These are phyloP conservation scores for Suillus fuscotomentosus DNA, from an alignment of 768 basidiomycete species.

Conservation along the genomic window DNA sequence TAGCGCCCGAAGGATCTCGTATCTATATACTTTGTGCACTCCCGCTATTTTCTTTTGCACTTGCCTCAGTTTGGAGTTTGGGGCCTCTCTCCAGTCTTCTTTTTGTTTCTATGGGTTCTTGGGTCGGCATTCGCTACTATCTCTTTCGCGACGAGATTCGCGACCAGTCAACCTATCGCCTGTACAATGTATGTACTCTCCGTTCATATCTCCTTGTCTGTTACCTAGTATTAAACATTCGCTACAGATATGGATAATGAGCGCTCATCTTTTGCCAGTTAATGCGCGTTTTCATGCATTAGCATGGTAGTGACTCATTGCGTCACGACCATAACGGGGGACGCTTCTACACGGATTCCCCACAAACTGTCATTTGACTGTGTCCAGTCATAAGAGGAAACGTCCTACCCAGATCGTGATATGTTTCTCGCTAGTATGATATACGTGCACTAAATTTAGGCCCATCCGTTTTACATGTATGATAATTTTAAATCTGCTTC, in stretches of 20 bases:
- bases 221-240: not conserved
- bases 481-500: not conserved
- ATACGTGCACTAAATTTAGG: not conserved
- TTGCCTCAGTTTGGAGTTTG: conserved; percentile 15
- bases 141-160: conserved; percentile 10
- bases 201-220: not conserved
- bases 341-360: no score
- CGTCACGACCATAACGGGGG: not conserved
- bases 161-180: conserved; percentile 10
- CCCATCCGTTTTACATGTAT: not conserved
- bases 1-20: conserved; percentile 16
- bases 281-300: not conserved
- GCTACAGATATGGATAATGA: not conserved
- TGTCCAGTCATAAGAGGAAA: not conserved
- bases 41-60: conserved; percentile 10
- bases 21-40: conserved; percentile 14
- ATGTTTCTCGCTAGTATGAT: not conserved
- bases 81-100: conserved; percentile 1
- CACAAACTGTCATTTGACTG: not conserved
- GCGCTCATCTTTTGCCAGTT: not conserved
- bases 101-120: conserved; percentile 14
- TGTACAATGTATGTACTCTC: conserved; percentile 14
- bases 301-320: not conserved
- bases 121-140: conserved; percentile 15
- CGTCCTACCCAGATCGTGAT: not conserved